phyloP scores from a whole-genome alignment of 2,329 filamentous ascomycete species.

The Epichloe uncinata region DNA sequence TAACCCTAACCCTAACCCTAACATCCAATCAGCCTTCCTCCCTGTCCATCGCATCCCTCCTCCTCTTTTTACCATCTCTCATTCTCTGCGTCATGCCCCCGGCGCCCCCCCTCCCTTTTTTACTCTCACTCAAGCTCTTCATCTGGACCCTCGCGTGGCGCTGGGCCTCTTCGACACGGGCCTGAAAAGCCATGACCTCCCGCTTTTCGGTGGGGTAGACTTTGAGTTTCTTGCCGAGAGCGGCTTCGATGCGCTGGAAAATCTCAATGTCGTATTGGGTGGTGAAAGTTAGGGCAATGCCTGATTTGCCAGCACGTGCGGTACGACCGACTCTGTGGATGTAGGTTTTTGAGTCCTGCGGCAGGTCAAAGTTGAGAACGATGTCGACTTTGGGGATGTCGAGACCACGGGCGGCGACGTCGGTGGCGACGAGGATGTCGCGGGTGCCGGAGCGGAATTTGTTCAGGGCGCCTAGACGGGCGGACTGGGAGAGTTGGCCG shows the following conservation, averaged over 20 bases:
- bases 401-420: constrained; percentile 84
- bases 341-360: constrained; percentile 78
- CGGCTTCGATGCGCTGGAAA: constrained; percentile 68
- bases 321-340: constrained; percentile 83
- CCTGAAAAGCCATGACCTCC: constrained; percentile 70
- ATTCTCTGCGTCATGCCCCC: constrained; percentile 24
- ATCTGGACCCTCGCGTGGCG: constrained; percentile 66
- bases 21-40: constrained; percentile 50
- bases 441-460: constrained; percentile 77
- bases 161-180: constrained; percentile 72
- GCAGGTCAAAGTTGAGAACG: constrained; percentile 76
- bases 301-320: constrained; percentile 73
- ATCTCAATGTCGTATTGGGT: constrained; percentile 83
- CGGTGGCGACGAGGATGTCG: constrained; percentile 81
- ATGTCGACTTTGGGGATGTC: constrained; percentile 88
- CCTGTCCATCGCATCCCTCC: constrained; percentile 55
- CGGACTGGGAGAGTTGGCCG: constrained; percentile 78
- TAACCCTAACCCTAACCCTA: too few relatives aligned
- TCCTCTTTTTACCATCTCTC: constrained; percentile 27
- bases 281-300: constrained; percentile 66
- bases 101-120: constrained; percentile 39
- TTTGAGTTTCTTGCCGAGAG: constrained; percentile 61
- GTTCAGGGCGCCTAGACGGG: constrained; percentile 73
- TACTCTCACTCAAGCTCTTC: constrained; percentile 62
- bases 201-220: constrained; percentile 62